These are phyloP conservation scores for Avicennia marina DNA, from an alignment of 257 asterid species.

Conservation along the genomic window DNA sequence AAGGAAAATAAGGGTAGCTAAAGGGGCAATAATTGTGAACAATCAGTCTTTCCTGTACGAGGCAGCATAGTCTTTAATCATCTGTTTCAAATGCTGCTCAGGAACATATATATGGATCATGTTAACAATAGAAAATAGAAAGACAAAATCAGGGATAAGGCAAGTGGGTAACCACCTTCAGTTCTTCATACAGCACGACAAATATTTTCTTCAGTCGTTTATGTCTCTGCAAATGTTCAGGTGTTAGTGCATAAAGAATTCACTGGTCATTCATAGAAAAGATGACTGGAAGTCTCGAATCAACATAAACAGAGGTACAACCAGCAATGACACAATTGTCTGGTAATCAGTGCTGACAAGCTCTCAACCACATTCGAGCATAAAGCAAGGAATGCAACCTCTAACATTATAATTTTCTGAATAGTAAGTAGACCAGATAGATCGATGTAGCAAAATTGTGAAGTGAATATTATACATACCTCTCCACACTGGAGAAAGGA, in stretches of 20 bases:
- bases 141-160: slow-evolving; percentile 5
- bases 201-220: slow-evolving; percentile 73
- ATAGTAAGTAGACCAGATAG: slow-evolving; percentile 2
- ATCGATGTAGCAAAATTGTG: slow-evolving; percentile 6
- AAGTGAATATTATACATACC: slow-evolving; percentile 39
- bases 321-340: too few species aligned
- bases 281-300: too few species aligned
- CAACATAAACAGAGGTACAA: too few species aligned
- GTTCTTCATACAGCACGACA: slow-evolving; percentile 71
- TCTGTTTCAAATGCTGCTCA: slow-evolving; percentile 75
- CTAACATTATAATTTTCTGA: too few species aligned
- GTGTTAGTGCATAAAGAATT: neutral
- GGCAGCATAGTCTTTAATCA: slow-evolving; percentile 63
- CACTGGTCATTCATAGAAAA: too few species aligned
- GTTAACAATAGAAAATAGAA: slow-evolving; percentile 17
- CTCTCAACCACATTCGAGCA: too few species aligned
- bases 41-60: slow-evolving; percentile 40
- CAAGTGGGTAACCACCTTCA: slow-evolving; percentile 42
- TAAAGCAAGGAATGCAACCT: too few species aligned
- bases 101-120: slow-evolving; percentile 12
- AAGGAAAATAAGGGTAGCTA: slow-evolving; percentile 3
- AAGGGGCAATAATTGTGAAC: neutral
- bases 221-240: slow-evolving; percentile 53
- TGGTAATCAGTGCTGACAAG: too few species aligned
- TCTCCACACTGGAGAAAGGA: slow-evolving; percentile 75